Base-by-base conservation (phyloP, 192 early-diverging fungal genomes). In the Coemansia sp. region DNA sequence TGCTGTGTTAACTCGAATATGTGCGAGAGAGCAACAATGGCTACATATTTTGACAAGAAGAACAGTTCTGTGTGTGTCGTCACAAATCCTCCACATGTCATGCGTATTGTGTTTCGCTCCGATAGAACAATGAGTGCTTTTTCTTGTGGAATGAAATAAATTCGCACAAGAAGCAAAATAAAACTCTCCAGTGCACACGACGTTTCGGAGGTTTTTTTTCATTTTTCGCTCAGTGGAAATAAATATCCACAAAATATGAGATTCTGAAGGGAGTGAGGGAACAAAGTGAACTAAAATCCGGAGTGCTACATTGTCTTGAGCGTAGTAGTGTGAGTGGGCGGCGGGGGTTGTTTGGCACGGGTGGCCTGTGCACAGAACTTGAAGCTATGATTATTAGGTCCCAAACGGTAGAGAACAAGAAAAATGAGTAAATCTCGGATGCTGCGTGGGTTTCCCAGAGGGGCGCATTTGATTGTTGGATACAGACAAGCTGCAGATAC, bases 291-390 rank as follows among this genome's bases (percentile, higher is more conserved):
- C 31, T 42, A 48, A 48, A 48, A 25, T 22, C 45, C 23, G 45
- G 45, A 48, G 25, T 25, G 45, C 45, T 22, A 48, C 15, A 48
- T 48, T 48, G 45, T 48, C 15, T 8, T 10, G 23, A 23, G n/a
- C n/a, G n/a, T n/a, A 6, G 41, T 19, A 44, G 41, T n/a, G 41
- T 19, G 41, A 19, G 19, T n/a, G 41, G 41, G 19, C 41, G 6
- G n/a, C n/a, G 11, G 19, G n/a, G 5, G n/a, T n/a, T 14, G 14
- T 25, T 23, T 48, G 45, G 45, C 8, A 48, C 23, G 23, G 45
- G 15, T 25, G 45, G 45, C 45, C 45, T 48, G 45, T 48, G 45
- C 45, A 48, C 45, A 44, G 42, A 7, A 20, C 42, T n/a, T n/a
- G n/a, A n/a, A n/a, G 6, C 19, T 17, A 19, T 23, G 20, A 15